Base-by-base conservation (phyloP, 805 yeast genomes). In the Candida boidinii region DNA sequence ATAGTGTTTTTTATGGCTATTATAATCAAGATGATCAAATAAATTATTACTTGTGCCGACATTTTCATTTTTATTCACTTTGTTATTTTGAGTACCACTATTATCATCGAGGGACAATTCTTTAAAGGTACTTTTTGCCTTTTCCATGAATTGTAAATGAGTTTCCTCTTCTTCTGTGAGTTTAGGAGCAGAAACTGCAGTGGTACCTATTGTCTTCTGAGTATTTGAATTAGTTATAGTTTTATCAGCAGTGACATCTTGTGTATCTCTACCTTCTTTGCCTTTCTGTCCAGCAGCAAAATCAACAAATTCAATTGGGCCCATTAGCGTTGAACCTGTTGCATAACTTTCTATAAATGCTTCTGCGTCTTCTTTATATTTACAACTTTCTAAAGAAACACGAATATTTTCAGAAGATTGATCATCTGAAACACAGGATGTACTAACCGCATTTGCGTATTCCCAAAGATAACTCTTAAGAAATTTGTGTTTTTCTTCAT, bases 341-440 rank as follows among this genome's bases (percentile, higher is more conserved):
- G 78, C 80, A 41, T 65, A 64, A 22, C 60, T 60, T 6, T 62
- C 54, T 10, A 74, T 70, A 53, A 76, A 83, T 3, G 56, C 52
- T 19, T 62, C 60, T 15, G 82, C 59, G 41, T 85, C 95, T 14
- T 58, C 59, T 3, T 60, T 59, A 7, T 83, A 73, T 14, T 75
- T 79, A 43, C 87, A 78, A 31, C 70, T 67, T 38, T 87, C 95
- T 33, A 85, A 64, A 2, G 73, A 54, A 7, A 74, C 51, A 35
- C 95, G 68, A 11, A 87, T 70, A 33, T 64, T 64, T 48, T 86
- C 95, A 35, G 81, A 83, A 8, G 81, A 68, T 39, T 74, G 79
- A 49, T 86, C 95, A 46, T 79, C 82, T 28, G 75, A 72, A 21
- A 85, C 88, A 50, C 95, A 86, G 3, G 77, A 65, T 0, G 84